phyloP scores from a whole-genome alignment of 2,329 filamentous ascomycete genomes.

The Fusarium tupiense region DNA sequence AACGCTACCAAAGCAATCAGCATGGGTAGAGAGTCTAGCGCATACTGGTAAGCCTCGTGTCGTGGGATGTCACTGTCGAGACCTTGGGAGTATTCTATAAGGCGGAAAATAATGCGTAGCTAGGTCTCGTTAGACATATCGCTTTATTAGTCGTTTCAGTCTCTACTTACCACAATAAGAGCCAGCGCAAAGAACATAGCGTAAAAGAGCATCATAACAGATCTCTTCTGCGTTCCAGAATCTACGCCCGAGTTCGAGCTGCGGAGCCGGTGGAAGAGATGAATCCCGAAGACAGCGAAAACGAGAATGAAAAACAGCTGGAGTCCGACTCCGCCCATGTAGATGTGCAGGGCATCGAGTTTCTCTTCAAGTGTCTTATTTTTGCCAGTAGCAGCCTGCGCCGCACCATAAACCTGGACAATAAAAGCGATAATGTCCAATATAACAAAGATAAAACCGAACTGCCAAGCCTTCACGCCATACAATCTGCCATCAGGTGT shows the following conservation, averaged over 20 bases:
- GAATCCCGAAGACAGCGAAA: background rate
- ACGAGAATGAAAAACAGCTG: background rate
- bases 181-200: background rate
- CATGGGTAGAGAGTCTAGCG: background rate
- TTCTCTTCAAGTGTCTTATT: rapidly evolving
- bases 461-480: background rate
- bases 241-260: background rate
- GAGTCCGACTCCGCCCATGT: background rate
- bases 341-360: background rate
- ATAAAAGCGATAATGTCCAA: background rate
- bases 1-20: background rate
- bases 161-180: background rate
- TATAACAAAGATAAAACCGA: background rate
- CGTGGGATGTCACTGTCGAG: background rate
- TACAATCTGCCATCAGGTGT: background rate
- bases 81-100: background rate
- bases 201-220: background rate
- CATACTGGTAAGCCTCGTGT: background rate
- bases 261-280: background rate
- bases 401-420: background rate
- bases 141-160: rapidly evolving
- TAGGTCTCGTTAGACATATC: rapidly evolving
- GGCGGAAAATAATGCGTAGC: background rate
- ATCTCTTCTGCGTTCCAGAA: background rate
- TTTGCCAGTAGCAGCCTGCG: background rate